Conservation (phyloP, 2,329 filamentous ascomycete species). For the Ilyonectria destructans region DNA sequence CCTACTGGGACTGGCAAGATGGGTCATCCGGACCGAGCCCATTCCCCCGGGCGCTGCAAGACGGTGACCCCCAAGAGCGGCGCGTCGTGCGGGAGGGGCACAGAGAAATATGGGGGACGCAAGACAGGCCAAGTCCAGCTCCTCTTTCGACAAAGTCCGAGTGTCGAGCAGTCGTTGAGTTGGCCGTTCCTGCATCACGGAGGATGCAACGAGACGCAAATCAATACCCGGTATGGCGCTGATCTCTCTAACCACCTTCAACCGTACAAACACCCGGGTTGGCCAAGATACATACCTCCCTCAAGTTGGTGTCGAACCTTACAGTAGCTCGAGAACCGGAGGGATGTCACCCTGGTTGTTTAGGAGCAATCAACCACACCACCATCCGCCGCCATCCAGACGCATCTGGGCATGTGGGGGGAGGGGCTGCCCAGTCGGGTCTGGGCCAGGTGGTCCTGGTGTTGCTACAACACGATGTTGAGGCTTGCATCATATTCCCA, state of each 20-base stretch:
- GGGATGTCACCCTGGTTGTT: conserved; percentile 18
- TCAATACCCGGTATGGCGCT: conserved; percentile 6
- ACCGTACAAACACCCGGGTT: conserved; percentile 6
- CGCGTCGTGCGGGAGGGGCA: conserved; percentile 25
- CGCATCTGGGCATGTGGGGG: conserved; percentile 35
- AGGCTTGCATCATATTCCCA: conserved; percentile 43
- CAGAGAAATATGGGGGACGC: neutral
- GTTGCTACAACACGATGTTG: conserved; percentile 38
- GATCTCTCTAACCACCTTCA: conserved; percentile 13
- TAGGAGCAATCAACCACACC: conserved; percentile 38
- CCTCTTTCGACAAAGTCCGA: neutral
- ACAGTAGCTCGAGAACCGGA: conserved; percentile 27
- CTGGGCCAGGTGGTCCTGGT: conserved; percentile 29
- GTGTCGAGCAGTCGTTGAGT: neutral
- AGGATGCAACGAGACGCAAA: conserved; percentile 13
- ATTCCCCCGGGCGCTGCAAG: conserved; percentile 28
- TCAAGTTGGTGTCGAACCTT: conserved; percentile 33
- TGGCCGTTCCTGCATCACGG: conserved; percentile 22
- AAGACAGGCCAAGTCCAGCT: neutral
- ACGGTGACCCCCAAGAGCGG: conserved; percentile 10
- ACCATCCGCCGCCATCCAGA: conserved; percentile 27
- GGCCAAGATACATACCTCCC: conserved; percentile 16
- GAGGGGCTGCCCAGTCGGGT: conserved; percentile 35
- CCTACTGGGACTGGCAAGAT: conserved; percentile 13
- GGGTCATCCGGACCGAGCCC: conserved; percentile 27